Conservation (phyloP, 257 asterid genomes). For the Primulina tabacum region DNA sequence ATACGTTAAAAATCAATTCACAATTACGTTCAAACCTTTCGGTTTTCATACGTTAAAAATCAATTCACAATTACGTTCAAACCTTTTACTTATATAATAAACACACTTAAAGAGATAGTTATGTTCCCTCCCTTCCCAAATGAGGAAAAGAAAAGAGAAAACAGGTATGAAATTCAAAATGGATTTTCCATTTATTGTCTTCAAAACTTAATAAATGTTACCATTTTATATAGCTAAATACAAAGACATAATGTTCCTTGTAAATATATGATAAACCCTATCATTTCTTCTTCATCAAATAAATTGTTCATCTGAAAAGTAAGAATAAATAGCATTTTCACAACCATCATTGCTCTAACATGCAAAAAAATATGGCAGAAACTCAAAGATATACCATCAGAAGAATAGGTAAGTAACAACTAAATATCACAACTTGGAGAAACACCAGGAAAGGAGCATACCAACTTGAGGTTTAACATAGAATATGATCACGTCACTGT, state of each 20-base stretch:
- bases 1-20: background rate
- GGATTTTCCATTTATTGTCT: background rate
- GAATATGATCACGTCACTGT: slow-evolving; percentile 75
- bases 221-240: background rate
- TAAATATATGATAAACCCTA: background rate
- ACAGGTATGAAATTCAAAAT: background rate
- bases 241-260: background rate
- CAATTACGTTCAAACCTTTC: background rate
- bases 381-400: background rate
- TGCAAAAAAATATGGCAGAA: background rate
- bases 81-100: too few species aligned
- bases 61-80: background rate
- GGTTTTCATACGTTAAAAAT: too few species aligned
- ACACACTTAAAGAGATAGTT: too few species aligned
- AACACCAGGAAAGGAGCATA: slow-evolving; percentile 27
- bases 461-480: slow-evolving; percentile 97
- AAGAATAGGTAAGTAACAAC: slow-evolving; percentile 4
- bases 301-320: background rate
- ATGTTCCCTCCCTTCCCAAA: background rate
- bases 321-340: slow-evolving; percentile 1
- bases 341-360: background rate
- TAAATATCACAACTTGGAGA: background rate
- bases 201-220: background rate
- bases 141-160: background rate
- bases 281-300: background rate